These are phyloP conservation scores for Carex cristatella DNA, from an alignment of 176 grass and related monocot species.

Conservation along the genomic window DNA sequence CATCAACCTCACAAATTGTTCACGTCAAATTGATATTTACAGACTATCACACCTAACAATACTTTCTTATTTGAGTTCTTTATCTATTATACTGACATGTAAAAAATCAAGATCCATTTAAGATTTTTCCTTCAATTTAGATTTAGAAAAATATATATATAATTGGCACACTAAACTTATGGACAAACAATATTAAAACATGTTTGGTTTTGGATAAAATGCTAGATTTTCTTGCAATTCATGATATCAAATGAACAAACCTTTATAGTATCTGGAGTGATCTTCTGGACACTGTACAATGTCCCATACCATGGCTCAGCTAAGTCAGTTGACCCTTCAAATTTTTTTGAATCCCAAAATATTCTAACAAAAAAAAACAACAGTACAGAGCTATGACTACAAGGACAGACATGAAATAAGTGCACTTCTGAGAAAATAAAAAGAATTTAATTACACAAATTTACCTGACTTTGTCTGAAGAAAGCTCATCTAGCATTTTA, in stretches of 20 bases:
- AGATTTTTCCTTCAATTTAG: background rate
- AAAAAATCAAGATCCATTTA: background rate
- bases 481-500: slow-evolving; percentile 65
- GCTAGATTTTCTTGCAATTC: background rate
- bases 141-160: too few relatives aligned
- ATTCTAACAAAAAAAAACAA: slow-evolving; percentile 53
- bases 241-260: slow-evolving; percentile 25
- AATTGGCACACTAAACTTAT: background rate
- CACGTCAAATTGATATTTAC: background rate
- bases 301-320: slow-evolving; percentile 88
- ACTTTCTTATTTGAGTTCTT: too few relatives aligned
- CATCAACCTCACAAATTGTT: background rate
- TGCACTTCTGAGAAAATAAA: background rate
- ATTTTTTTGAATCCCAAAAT: slow-evolving; percentile 75
- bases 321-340: slow-evolving; percentile 65
- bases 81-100: background rate
- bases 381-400: background rate
- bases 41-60: too few relatives aligned
- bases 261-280: slow-evolving; percentile 60
- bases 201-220: background rate
- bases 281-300: slow-evolving; percentile 56
- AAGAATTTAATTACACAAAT: background rate
- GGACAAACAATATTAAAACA: too few relatives aligned
- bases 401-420: background rate
- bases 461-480: slow-evolving; percentile 75